Evolutionary conservation across 129 eudicot species (phyloP), one percentile per base, ranked within the genome.

Genomic region (Flaveria bidentis): DNA sequence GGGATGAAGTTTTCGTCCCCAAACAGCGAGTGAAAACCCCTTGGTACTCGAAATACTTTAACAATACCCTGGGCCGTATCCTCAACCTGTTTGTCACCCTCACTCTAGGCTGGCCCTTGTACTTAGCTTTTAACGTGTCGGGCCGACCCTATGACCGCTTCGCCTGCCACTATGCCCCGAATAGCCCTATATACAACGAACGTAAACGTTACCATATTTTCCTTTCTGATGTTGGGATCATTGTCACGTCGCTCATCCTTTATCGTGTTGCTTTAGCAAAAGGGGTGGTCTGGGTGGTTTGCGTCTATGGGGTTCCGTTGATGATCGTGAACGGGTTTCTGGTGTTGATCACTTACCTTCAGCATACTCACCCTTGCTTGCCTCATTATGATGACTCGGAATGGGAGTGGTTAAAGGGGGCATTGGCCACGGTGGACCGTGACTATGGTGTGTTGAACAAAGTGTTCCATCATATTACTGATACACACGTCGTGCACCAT

Each of bases 381-480:
- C 90, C 87, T 7, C 86, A 79, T 76, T 86, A 80, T 16, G 83
- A 83, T 46, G 42, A 66, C 41, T 67, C 81, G 6, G 87, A 83
- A 41, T 80, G 90, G 87, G 88, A 87, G 44, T 87, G 88, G 91
- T 67, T 87, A 73, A 84, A 80, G 79, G 91, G 91, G 4, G 91
- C 91, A 0, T 36, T 87, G 71, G 91, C 88, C 17, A 87, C 91
- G 1, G 85, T 82, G 26, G 88, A 87, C 28, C 69, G 88, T 45
- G 91, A 87, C 78, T 84, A 87, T 18, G 86, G 88, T 20, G 64
- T 87, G 70, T 66, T 87, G 69, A 87, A 87, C 79, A 87, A 82
- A 80, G 85, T 87, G 63, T 84, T 87, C 76, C 88, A 87, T 67
- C 77, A 87, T 78, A 87, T 87, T 5, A 84, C 86, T 2, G 86